phyloP scores from a whole-genome alignment of 2,329 filamentous ascomycete species.

The Dryadomyces sulphureus region DNA sequence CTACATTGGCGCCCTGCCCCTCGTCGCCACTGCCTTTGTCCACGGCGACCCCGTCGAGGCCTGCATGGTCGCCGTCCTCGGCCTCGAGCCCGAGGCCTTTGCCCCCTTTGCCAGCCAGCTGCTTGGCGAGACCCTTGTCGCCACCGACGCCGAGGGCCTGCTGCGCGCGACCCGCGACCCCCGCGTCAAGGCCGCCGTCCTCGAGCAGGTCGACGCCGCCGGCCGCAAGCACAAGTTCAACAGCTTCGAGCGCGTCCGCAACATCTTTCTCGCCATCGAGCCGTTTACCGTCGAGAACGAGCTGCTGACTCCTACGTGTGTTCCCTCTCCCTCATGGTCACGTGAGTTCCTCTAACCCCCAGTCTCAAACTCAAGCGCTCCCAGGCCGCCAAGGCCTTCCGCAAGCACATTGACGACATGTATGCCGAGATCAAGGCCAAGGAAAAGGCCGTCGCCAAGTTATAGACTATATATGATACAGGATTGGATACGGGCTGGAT shows the following conservation, averaged over 20 bases:
- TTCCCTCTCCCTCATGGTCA: slow-evolving; percentile 12
- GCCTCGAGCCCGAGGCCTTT: slow-evolving; percentile 73
- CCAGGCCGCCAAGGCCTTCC: slow-evolving; percentile 37
- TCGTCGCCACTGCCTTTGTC: slow-evolving; percentile 70
- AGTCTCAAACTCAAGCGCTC: slow-evolving; percentile 48
- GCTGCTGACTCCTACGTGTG: slow-evolving; percentile 75
- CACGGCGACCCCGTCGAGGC: slow-evolving; percentile 80
- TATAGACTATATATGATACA: no score
- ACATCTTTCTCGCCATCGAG: slow-evolving; percentile 62
- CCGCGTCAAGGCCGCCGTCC: slow-evolving; percentile 57
- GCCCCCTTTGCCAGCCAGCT: slow-evolving; percentile 67
- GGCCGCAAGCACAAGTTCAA: slow-evolving; percentile 80
- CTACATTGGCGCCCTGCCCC: slow-evolving; percentile 65
- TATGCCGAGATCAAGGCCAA: slow-evolving; percentile 37
- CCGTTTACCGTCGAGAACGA: slow-evolving; percentile 92
- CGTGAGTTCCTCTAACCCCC: not conserved
- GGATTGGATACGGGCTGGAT: no score
- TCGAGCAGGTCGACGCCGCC: slow-evolving; percentile 66
- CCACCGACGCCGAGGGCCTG: slow-evolving; percentile 52
- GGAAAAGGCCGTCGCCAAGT: slow-evolving; percentile 25
- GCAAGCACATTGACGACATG: slow-evolving; percentile 37
- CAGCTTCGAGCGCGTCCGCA: slow-evolving; percentile 71
- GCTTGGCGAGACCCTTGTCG: slow-evolving; percentile 49
- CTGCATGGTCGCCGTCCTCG: slow-evolving; percentile 73
- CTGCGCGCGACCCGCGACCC: slow-evolving; percentile 51